A percentile compares a stretch with the other conserved stretches of the same genome.
phyloP scores from a whole-genome alignment of 768 basidiomycete genomes.

The Tephrocybe rancida region DNA sequence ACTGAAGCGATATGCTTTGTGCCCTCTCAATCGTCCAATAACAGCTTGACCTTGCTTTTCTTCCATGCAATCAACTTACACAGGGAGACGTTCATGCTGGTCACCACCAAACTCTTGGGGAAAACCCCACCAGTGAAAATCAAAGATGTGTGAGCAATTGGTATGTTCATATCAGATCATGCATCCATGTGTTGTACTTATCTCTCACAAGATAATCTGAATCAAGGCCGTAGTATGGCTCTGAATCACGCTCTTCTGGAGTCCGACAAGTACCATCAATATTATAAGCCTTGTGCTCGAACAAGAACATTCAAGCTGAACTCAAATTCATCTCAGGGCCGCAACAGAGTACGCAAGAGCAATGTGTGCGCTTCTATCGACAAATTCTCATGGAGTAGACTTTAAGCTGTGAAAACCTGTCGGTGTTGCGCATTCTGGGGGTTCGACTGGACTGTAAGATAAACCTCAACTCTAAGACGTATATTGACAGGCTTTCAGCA shows the following conservation, averaged over 20 bases:
- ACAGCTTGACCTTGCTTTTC: background rate
- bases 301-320: background rate
- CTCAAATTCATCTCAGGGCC: background rate
- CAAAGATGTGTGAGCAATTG: background rate
- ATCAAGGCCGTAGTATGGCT: background rate
- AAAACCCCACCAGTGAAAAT: background rate
- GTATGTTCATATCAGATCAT: background rate
- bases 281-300: background rate
- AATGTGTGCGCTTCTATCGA: background rate
- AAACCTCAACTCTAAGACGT: background rate
- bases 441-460: background rate
- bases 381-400: background rate
- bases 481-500: background rate
- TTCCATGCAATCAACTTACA: conserved; percentile 1
- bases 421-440: background rate
- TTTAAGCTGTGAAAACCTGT: background rate
- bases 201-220: background rate
- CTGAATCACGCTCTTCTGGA: background rate
- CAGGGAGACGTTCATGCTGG: background rate
- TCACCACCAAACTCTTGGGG: background rate
- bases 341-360: background rate
- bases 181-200: background rate
- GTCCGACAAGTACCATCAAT: background rate
- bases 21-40: background rate
- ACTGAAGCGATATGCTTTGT: background rate